Base-by-base conservation (phyloP, 306 rosid species). In the Phaseolus lunatus region DNA sequence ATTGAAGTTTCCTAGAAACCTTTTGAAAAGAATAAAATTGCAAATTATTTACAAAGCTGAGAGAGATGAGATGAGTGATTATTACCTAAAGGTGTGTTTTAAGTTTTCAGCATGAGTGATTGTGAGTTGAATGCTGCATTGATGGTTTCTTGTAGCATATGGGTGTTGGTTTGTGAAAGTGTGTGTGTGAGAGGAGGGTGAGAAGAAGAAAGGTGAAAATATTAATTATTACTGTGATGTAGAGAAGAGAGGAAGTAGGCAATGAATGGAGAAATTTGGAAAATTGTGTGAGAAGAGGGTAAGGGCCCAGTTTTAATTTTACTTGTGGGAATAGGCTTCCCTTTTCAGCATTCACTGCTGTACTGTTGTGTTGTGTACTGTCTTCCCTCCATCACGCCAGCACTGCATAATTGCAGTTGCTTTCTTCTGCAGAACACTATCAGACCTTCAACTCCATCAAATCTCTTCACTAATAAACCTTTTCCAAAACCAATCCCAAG, bases 191-290 rank as follows among this genome's bases (percentile, higher is more conserved):
- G 24, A 1, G 1, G 27, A n/a, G 33, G 4, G 31, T 47, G 23
- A 23, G 57, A 81, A 61, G 19, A 27, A 27, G 1, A 37, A 68
- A 22, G 37, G 45, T 29, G 31, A 50, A 69, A 81, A 69, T 5
- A 72, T 78, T 39, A 66, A 81, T 75, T 5, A 72, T 78, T 59
- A 57, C 3, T 0, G 24, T 78, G 80, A 73, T 73, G 86, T 58
- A 66, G 53, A 64, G n/a, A 62, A 7, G 45, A 35, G 39, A 19
- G 20, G 15, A 5, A 73, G 37, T 14, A 47, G 45, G 57, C 53
- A 75, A 69, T 62, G 16, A 76, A 76, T 81, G 73, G 61, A 29
- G 76, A 29, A 59, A 19, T 18, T 69, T 69, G 81, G 78, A 63
- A 64, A 10, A 9, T 63, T 23, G 16, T 20, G 79, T 63, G 64